Base-by-base conservation (phyloP, 1,284 basidiomycete genomes). In the Cryptococcus floricola region DNA sequence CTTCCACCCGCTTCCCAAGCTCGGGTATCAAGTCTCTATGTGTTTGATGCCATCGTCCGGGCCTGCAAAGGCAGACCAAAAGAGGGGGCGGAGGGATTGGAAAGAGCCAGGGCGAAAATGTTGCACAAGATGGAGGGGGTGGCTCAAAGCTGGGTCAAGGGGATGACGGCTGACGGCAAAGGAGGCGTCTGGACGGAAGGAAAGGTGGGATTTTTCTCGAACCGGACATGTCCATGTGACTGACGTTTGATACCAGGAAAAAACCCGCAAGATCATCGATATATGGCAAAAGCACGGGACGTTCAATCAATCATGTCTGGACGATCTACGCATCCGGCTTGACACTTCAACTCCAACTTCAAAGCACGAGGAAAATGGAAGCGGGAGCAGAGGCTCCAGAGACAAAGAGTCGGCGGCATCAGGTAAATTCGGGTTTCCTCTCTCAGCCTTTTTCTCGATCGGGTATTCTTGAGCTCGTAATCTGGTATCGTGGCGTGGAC, bases 181-280 rank as follows among this genome's bases (percentile, higher is more conserved):
- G 82, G 82, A 41, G 83, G 79, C 51, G 58, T 69, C 2, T 77
- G 74, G 74, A 62, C 81, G 3, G 90, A 91, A 77, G 81, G 86
- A 43, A 89, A 89, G 87, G 92, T 95, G 78, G 83, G 91, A 87
- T 55, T 39, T 54, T 47, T 48, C 39, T 53, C 38, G 49, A 52
- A 25, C 50, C 39, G 54, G 53, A 42, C 18, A 42, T 25, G 13
- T 39, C 14, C 10, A 9, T n/a, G 23, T 28, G 6, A 18, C 25
- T 46, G 44, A 46, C 19, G 9, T 18, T 58, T 62, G 66, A 14
- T 70, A 68, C 75, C 81, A 96, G 92, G 93, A 95, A 80, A 96
- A 96, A 79, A 83, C 88, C 50, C 87, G 87, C 81, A 96, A 95
- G 79, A 85, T 96, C 69, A 83, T 92, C 77, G 93, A 95, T 77